Base-by-base conservation (phyloP, 257 asterid genomes). In the Salvia splendens region DNA sequence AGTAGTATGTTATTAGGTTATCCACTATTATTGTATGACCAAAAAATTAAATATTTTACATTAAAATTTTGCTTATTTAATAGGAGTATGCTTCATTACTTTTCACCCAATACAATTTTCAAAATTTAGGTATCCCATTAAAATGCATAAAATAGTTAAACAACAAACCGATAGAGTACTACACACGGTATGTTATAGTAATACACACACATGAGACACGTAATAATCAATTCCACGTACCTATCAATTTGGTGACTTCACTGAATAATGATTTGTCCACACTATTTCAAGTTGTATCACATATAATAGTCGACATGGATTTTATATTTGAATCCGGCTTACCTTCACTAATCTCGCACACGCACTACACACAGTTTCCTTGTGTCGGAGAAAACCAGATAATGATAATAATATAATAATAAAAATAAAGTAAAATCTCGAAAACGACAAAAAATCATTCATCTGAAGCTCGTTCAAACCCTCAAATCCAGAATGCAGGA, bases 341-440 rank as follows among this genome's bases (percentile, higher is more conserved):
- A 45, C 68, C 63, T 24, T 64, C 72, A 69, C 51, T 63, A 69
- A 64, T 68, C 61, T 24, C 65, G 15, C 67, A 50, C 64, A 36
- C 51, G 53, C 73, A 30, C 68, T 0, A 6, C 57, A 48, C 61
- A 65, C 55, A 45, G 4, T 36, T 47, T 40, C 48, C 24, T 38
- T 50, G 56, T 69, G 48, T 62, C 2, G 35, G 56, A 62, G 63
- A 28, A 64, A 12, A 11, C 28, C n/a, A 6, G 3, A 6, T 6
- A 24, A n/a, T 6, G 54, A 30, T 4, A 17, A 17, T n/a, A n/a
- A n/a, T n/a, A n/a, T n/a, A n/a, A n/a, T n/a, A 24, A 1, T 24
- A 24, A 24, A 0, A 24, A 24, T 0, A 11, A 4, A 42, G 51
- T 16, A 55, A 54, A 72, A n/a, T 28, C 30, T 5, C 12, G 40